Conservation (phyloP, 345 rosid genomes). For the Iberis pinnata region DNA sequence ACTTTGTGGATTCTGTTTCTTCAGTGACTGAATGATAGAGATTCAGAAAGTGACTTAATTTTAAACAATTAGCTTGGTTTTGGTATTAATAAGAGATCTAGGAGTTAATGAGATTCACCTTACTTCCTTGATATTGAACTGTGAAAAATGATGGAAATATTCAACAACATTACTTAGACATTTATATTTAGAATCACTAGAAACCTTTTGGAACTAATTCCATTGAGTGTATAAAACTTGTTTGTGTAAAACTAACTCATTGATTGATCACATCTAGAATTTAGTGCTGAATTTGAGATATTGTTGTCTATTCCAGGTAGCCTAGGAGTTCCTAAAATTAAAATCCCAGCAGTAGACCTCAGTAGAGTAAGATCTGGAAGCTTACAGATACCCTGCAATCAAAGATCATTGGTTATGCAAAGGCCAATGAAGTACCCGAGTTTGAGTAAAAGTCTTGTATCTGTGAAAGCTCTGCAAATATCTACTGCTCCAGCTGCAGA, state of each 20-base stretch:
- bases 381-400: slow-evolving; percentile 15
- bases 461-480: slow-evolving; percentile 23
- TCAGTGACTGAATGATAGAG: background rate
- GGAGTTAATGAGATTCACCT: slow-evolving; percentile 1
- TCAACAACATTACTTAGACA: too few species aligned
- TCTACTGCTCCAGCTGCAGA: slow-evolving; percentile 24
- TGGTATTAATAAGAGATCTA: slow-evolving; percentile 3
- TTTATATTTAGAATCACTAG: background rate
- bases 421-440: slow-evolving; percentile 17
- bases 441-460: slow-evolving; percentile 15
- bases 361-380: slow-evolving; percentile 22
- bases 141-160: background rate
- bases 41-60: slow-evolving; percentile 11
- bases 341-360: slow-evolving; percentile 21
- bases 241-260: background rate
- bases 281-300: background rate
- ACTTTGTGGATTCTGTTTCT: background rate
- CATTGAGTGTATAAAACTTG: slow-evolving; percentile 14
- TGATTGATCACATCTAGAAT: background rate
- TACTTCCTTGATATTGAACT: slow-evolving; percentile 1
- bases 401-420: slow-evolving; percentile 15
- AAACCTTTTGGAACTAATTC: slow-evolving; percentile 1
- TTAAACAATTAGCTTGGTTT: slow-evolving; percentile 10
- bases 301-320: slow-evolving; percentile 25
- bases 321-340: slow-evolving; percentile 33